Evolutionary conservation across 2,329 filamentous ascomycete genomes (phyloP).

Genomic region (Diaporthe eres): DNA sequence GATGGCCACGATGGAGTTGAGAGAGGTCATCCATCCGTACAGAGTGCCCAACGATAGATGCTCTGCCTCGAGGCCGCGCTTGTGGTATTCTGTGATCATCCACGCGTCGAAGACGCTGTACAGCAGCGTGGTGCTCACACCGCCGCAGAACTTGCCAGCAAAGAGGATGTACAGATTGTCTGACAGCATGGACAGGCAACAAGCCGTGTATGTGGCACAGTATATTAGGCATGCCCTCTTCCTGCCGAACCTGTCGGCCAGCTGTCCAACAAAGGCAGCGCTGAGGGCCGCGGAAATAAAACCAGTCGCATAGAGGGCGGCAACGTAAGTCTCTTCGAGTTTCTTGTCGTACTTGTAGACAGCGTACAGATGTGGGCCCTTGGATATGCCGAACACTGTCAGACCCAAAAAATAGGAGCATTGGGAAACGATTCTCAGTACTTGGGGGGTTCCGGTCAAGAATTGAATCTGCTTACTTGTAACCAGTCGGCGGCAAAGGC

Average conservation of each 20-base stretch:
- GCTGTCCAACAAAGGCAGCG: conserved; percentile 55
- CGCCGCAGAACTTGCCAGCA: conserved; percentile 67
- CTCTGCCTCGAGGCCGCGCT: conserved; percentile 58
- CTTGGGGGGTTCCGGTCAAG: accelerated
- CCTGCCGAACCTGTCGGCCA: conserved; percentile 52
- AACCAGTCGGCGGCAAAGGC: conserved; percentile 53
- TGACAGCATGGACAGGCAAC: conserved; percentile 66
- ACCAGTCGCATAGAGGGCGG: conserved; percentile 60
- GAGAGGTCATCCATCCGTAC: conserved; percentile 65
- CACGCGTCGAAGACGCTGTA: conserved; percentile 73
- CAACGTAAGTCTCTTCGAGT: conserved; percentile 60
- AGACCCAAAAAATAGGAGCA: background rate
- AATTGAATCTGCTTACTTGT: conserved; percentile 46
- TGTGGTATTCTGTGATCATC: conserved; percentile 71
- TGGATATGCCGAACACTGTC: background rate
- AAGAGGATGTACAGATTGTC: conserved; percentile 61
- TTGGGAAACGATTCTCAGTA: too few relatives aligned
- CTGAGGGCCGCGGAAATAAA: conserved; percentile 65
- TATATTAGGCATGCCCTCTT: conserved; percentile 65
- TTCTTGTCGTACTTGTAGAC: conserved; percentile 66
- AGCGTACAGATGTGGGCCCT: conserved; percentile 65
- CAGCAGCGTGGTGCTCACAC: conserved; percentile 69
- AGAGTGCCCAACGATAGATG: conserved; percentile 62
- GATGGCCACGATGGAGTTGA: conserved; percentile 71
- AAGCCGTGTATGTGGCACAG: conserved; percentile 65